Percentiles rank a stretch among this genome's conserved stretches.
Evolutionary conservation across 2,329 filamentous ascomycete species (phyloP).

Genomic region (Epichloe gansuensis): DNA sequence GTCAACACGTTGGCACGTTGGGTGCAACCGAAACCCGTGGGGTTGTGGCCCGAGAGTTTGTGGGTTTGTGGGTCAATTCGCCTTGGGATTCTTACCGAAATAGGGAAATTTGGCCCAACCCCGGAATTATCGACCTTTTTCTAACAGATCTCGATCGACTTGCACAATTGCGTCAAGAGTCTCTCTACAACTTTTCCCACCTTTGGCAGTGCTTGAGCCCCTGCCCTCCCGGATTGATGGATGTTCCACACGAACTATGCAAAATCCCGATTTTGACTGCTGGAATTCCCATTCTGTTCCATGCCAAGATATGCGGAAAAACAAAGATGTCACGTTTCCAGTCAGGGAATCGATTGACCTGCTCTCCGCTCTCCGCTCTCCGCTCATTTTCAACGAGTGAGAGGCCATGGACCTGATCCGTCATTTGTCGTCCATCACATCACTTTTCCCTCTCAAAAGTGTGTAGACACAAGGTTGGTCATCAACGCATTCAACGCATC

Average conservation of each 20-base stretch:
- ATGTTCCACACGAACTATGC: neutral
- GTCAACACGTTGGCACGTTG: neutral
- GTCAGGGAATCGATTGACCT: neutral
- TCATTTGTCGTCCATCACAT: neutral
- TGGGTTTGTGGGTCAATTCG: neutral
- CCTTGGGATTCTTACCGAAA: neutral
- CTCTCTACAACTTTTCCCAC: neutral
- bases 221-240: neutral
- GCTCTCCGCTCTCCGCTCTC: neutral
- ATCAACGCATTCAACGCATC: too few relatives aligned
- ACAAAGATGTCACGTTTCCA: neutral
- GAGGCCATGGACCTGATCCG: neutral
- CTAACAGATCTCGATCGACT: neutral
- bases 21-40: neutral
- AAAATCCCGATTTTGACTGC: neutral
- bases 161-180: neutral
- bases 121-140: neutral
- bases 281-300: neutral
- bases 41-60: neutral
- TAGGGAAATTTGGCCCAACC: conserved; percentile 3
- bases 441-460: neutral
- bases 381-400: neutral
- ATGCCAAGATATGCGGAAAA: neutral
- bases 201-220: neutral
- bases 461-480: neutral